phyloP scores from a whole-genome alignment of 345 rosid species.

The Streptanthus diversifolius region DNA sequence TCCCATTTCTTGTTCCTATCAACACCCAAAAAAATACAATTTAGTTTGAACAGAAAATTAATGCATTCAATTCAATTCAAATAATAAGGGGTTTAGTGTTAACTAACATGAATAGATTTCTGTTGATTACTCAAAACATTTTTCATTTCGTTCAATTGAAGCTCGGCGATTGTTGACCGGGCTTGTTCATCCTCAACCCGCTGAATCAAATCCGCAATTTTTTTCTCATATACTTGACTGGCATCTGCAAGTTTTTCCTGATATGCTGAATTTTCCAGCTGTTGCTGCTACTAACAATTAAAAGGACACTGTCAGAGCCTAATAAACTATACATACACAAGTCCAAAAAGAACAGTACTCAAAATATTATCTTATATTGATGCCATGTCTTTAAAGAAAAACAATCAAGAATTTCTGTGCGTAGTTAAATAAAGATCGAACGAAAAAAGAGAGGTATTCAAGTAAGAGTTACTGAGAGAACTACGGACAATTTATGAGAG shows the following conservation, averaged over 20 bases:
- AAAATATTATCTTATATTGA: background rate
- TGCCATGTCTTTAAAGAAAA: background rate
- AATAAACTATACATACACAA: constrained; percentile 1
- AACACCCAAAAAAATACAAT: constrained; percentile 28
- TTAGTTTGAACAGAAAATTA: background rate
- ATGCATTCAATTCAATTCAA: background rate
- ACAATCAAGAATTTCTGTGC: background rate
- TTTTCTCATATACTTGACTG: constrained; percentile 76
- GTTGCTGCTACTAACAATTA: constrained; percentile 58
- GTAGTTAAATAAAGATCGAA: constrained; percentile 13
- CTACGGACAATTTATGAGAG: constrained; percentile 40
- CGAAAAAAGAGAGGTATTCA: background rate
- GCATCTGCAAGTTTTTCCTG: constrained; percentile 67
- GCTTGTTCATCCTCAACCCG: constrained; percentile 53
- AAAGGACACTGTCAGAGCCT: constrained; percentile 33
- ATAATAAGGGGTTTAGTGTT: background rate
- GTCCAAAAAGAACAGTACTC: background rate
- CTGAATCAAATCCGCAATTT: constrained; percentile 57
- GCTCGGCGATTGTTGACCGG: constrained; percentile 39
- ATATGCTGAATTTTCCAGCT: constrained; percentile 59
- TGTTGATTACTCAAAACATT: constrained; percentile 52
- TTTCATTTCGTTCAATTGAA: constrained; percentile 47
- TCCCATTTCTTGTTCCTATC: constrained; percentile 56
- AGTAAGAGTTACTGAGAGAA: background rate
- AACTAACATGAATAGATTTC: constrained; percentile 57